These are phyloP conservation scores for Pseudognaphalium luteoalbum DNA, from an alignment of 129 eudicot species.

Conservation along the genomic window DNA sequence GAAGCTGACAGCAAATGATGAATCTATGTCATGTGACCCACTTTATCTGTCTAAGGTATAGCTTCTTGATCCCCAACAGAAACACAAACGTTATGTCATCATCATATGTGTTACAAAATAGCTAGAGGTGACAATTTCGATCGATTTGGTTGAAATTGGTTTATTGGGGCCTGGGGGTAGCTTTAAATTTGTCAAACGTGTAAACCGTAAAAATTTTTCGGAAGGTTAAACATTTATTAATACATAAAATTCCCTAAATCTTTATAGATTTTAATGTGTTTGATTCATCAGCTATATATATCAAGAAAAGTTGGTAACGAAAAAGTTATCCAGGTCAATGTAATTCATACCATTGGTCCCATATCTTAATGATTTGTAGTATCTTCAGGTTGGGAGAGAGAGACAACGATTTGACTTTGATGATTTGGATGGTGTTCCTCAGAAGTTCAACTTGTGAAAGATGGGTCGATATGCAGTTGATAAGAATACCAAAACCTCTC, in stretches of 20 bases:
- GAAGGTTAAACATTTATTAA: background rate
- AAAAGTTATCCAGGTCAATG: background rate
- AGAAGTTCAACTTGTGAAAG: conserved; percentile 65
- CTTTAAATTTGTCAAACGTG: background rate
- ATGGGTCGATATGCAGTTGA: background rate
- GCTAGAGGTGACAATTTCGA: background rate
- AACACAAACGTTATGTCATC: background rate
- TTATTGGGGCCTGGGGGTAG: background rate
- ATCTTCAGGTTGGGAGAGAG: conserved; percentile 79
- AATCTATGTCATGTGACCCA: conserved; percentile 76
- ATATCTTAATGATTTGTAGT: background rate
- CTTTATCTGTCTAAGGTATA: conserved; percentile 73
- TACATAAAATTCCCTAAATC: background rate
- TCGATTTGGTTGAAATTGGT: background rate
- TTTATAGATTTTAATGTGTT: background rate
- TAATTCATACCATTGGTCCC: background rate
- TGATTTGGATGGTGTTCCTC: conserved; percentile 76
- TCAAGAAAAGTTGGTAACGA: background rate
- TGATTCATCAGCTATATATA: background rate
- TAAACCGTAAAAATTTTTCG: background rate
- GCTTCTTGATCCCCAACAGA: background rate
- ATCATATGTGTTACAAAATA: background rate
- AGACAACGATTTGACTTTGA: conserved; percentile 81
- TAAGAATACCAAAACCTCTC: background rate
- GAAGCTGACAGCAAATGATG: conserved; percentile 81